phyloP scores from a whole-genome alignment of 2,329 filamentous ascomycete genomes.

The Pezicula radicicola region DNA sequence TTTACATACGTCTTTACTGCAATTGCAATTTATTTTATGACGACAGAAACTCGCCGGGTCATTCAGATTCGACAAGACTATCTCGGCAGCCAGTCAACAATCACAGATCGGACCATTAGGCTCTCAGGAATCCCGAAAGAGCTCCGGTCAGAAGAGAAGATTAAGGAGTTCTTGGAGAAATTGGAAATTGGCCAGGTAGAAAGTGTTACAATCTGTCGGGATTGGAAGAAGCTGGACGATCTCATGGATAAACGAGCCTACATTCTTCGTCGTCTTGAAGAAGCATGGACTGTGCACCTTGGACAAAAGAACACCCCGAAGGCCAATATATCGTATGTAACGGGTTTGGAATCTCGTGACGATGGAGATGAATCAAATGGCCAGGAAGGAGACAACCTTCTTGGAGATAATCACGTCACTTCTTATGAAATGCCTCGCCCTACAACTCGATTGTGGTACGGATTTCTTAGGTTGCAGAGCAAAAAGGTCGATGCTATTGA shows the following conservation, averaged over 20 bases:
- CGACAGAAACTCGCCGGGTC: slow-evolving; percentile 78
- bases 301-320: slow-evolving; percentile 49
- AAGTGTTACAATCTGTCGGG: slow-evolving; percentile 77
- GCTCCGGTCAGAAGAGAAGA: slow-evolving; percentile 75
- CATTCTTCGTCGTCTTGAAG: slow-evolving; percentile 72
- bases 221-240: slow-evolving; percentile 81
- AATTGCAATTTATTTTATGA: slow-evolving; percentile 78
- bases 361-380: slow-evolving; percentile 39
- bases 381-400: slow-evolving; percentile 56
- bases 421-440: slow-evolving; percentile 53
- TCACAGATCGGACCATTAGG: slow-evolving; percentile 91
- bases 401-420: slow-evolving; percentile 42
- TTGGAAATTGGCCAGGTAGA: slow-evolving; percentile 89
- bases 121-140: slow-evolving; percentile 83
- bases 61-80: slow-evolving; percentile 88
- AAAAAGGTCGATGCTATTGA: slow-evolving; percentile 86
- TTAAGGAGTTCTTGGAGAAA: slow-evolving; percentile 84
- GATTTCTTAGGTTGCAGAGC: slow-evolving; percentile 68
- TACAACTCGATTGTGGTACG: slow-evolving; percentile 73
- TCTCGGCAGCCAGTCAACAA: slow-evolving; percentile 87
- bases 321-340: slow-evolving; percentile 33
- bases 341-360: slow-evolving; percentile 25
- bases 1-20: slow-evolving; percentile 92
- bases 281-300: slow-evolving; percentile 77
- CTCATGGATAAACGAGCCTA: slow-evolving; percentile 65